These are phyloP conservation scores for Dendrobium nobile DNA, from an alignment of 106 monocot species.

Conservation along the genomic window DNA sequence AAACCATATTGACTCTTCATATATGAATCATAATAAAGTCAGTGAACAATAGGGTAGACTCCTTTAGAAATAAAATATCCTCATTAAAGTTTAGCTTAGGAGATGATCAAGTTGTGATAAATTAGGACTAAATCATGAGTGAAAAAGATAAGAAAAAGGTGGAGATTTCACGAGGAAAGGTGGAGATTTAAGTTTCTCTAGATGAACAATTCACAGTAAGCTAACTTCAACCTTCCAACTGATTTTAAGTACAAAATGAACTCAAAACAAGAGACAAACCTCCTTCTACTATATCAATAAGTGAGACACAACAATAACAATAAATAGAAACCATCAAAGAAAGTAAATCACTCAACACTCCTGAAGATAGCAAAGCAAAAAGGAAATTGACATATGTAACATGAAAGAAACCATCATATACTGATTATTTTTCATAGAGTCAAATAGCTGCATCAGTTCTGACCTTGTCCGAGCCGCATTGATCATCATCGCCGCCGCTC, in stretches of 20 bases:
- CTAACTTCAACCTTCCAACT: too few species aligned
- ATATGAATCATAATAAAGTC: too few species aligned
- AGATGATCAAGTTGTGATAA: too few species aligned
- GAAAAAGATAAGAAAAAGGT: too few species aligned
- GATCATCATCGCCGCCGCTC: constrained; percentile 29
- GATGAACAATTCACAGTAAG: too few species aligned
- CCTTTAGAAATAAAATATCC: too few species aligned
- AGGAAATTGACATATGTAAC: neutral
- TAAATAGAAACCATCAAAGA: neutral
- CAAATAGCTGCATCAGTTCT: neutral
- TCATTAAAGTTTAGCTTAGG: too few species aligned
- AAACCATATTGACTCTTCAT: too few species aligned
- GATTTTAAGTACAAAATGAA: neutral
- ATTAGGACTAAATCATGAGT: too few species aligned
- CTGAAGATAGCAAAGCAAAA: neutral
- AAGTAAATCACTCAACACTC: neutral
- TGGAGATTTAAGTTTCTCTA: too few species aligned
- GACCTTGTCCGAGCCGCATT: constrained; percentile 12
- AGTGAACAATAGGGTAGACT: too few species aligned
- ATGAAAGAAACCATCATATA: neutral
- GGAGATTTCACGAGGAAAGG: too few species aligned
- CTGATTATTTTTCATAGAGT: neutral
- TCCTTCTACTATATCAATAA: neutral
- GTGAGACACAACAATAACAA: neutral
- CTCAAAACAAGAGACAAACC: neutral